Evolutionary conservation across 2,329 filamentous ascomycete genomes (phyloP).

Genomic region (Tolypocladium paradoxum): DNA sequence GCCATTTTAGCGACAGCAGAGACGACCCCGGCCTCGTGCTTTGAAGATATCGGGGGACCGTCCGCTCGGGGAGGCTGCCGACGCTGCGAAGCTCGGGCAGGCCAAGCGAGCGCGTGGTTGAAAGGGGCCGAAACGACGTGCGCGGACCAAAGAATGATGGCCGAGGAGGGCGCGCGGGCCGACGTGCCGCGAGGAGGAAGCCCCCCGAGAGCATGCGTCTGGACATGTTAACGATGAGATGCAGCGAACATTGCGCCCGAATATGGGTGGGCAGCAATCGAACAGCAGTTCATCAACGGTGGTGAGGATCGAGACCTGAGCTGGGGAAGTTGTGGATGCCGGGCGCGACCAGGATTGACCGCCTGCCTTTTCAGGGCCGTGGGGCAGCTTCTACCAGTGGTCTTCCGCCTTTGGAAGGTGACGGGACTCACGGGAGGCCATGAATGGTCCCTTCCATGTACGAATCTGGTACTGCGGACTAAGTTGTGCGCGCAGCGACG

Average conservation of each 20-base stretch:
- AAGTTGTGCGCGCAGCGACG: neutral
- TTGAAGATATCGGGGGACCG: slow-evolving; percentile 23
- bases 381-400: too few relatives aligned
- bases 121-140: slow-evolving; percentile 30
- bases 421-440: too few relatives aligned
- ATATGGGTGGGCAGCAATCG: neutral
- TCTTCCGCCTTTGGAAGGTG: neutral
- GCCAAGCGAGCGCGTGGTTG: slow-evolving; percentile 31
- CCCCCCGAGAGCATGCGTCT: neutral
- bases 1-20: slow-evolving; percentile 44
- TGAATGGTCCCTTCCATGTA: too few relatives aligned
- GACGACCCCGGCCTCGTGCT: slow-evolving; percentile 37
- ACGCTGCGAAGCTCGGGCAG: slow-evolving; percentile 18
- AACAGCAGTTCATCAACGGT: neutral
- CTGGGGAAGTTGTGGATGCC: neutral
- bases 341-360: too few relatives aligned
- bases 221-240: neutral
- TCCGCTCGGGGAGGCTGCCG: slow-evolving; percentile 21
- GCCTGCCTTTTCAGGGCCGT: neutral
- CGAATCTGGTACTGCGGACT: too few relatives aligned
- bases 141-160: neutral
- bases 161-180: neutral
- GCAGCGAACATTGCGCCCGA: neutral
- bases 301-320: neutral
- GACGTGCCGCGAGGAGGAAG: neutral